phyloP scores from a whole-genome alignment of 2,329 filamentous ascomycete genomes.

The Stachybotrys echinatus region DNA sequence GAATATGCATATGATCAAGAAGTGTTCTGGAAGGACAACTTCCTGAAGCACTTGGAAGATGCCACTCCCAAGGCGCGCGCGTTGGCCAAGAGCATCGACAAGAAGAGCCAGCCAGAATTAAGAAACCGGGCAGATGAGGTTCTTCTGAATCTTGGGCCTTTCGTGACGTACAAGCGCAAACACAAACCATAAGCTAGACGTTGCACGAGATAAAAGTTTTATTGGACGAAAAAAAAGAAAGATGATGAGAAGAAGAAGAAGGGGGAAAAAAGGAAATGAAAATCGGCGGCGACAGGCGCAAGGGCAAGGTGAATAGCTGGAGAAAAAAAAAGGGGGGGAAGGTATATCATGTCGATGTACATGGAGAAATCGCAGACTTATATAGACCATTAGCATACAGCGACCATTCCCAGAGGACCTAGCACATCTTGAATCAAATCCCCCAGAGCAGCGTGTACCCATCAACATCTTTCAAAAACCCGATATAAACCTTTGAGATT shows the following conservation, averaged over 20 bases:
- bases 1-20: slow-evolving; percentile 50
- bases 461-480: slow-evolving; percentile 88
- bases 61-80: slow-evolving; percentile 47
- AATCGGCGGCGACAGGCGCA: neutral
- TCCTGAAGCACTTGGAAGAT: slow-evolving; percentile 54
- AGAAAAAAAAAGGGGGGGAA: too few relatives aligned
- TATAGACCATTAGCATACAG: neutral
- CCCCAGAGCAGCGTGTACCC: neutral
- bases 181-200: slow-evolving; percentile 31
- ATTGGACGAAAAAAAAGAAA: too few relatives aligned
- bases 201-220: too few relatives aligned
- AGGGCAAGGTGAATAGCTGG: neutral
- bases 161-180: slow-evolving; percentile 61
- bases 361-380: neutral
- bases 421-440: neutral
- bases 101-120: slow-evolving; percentile 50
- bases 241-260: slow-evolving; percentile 4
- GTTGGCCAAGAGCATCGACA: slow-evolving; percentile 57
- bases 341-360: too few relatives aligned
- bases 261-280: neutral
- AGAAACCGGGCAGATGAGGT: slow-evolving; percentile 56
- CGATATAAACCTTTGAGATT: slow-evolving; percentile 89
- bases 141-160: slow-evolving; percentile 53
- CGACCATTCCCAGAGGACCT: neutral
- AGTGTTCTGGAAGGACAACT: slow-evolving; percentile 60